phyloP scores from a whole-genome alignment of 805 yeast genomes.

The Pachysolen tannophilus region DNA sequence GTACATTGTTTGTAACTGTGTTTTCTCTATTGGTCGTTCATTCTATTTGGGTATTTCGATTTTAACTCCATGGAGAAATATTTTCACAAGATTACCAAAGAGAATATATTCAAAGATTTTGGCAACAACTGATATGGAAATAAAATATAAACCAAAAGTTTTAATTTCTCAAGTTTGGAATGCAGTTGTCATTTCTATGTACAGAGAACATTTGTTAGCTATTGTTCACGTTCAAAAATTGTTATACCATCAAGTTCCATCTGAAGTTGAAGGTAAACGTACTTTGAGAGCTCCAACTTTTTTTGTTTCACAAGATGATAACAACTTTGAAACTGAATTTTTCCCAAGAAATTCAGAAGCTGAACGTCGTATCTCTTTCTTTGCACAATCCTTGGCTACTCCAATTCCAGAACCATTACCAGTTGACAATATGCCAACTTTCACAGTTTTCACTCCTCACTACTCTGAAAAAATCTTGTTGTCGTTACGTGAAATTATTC shows the following conservation, averaged over 20 bases:
- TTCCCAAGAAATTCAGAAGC: conserved; percentile 98
- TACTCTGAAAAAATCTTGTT: conserved; percentile 90
- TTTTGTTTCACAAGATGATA: conserved; percentile 96
- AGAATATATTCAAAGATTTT: conserved; percentile 96
- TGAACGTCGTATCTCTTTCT: conserved; percentile 98
- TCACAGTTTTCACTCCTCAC: conserved; percentile 94
- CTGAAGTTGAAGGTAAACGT: conserved; percentile 96
- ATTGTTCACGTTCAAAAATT: conserved; percentile 98
- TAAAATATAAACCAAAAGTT: conserved; percentile 97
- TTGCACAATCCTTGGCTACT: conserved; percentile 97
- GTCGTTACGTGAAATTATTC: conserved; percentile 90
- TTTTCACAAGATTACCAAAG: conserved; percentile 95
- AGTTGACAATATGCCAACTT: conserved; percentile 99
- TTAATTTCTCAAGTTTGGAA: conserved; percentile 98
- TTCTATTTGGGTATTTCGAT: conserved; percentile 98
- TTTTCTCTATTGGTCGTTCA: conserved; percentile 95
- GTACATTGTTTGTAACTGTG: conserved; percentile 93
- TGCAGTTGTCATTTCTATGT: conserved; percentile 98
- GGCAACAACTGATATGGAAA: conserved; percentile 99
- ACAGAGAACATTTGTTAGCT: conserved; percentile 96
- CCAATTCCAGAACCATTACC: conserved; percentile 99
- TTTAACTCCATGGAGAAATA: conserved; percentile 99
- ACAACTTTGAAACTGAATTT: conserved; percentile 89
- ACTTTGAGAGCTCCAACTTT: conserved; percentile 98
- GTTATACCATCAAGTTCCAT: conserved; percentile 96